Evolutionary conservation across 208 protist genomes (phyloP), one percentile per base, ranked within the genome.

Genomic region (Leptomonas seymouri): DNA sequence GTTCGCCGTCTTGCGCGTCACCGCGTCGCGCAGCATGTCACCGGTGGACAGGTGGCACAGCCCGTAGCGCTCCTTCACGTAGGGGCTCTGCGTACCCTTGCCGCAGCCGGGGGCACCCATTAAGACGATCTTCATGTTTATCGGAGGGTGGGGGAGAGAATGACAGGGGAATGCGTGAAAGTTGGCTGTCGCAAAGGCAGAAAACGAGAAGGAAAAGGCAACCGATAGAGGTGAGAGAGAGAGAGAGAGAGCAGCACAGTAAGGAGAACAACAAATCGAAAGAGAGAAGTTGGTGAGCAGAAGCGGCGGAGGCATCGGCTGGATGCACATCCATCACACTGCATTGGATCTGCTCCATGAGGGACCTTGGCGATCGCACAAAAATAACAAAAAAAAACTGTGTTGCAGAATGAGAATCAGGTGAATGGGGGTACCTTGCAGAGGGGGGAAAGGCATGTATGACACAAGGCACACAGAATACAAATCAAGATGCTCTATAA

Each of bases 31-130:
- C 31, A 99, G 83, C 72, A 98, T 88, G 59, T 99, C 94, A n/a
- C 97, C 97, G 12, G 96, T 98, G 57, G 94, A 97, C 27, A 99
- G 80, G 76, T 98, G 94, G 69, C 84, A 93, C 21, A 98, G 41
- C n/a, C 80, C 84, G 77, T 97, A 99, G 63, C 97, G 87, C 65
- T 95, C 84, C 41, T 90, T 74, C 28, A 99, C 77, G 50, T 85
- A 90, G 27, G 89, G 82, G 56, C 89, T 94, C 74, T 98, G 93
- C 42, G 97, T 99, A 28, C 97, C 97, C 72, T 98, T 99, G 42
- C 96, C 97, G 56, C 86, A 95, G 14, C 92, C 95, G 9, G 91
- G 93, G 36, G 95, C 90, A 44, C 95, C 95, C 79, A 97, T 93
- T 44, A 97, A 66, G n/a, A 97, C 80, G 46, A 95, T 87, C 76